Conservation (phyloP, 1,139 yeast genomes). For the Geotrichum restrictum region DNA sequence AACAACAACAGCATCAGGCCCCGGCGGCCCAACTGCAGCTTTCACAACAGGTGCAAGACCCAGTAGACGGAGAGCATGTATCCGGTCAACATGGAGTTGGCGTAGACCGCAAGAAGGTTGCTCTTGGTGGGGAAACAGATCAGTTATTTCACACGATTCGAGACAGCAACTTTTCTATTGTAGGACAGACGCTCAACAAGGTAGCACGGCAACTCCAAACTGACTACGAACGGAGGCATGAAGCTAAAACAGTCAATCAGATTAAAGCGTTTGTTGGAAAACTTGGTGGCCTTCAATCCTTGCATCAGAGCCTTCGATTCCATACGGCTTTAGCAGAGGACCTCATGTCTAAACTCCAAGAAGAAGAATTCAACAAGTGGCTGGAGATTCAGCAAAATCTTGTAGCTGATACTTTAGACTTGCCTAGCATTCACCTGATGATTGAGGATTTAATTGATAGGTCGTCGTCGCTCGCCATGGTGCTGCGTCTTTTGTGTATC, state of each 20-base stretch:
- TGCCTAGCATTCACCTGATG: constrained; percentile 48
- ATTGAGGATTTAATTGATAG: constrained; percentile 51
- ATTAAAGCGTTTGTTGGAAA: constrained; percentile 70
- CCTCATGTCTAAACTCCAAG: constrained; percentile 53
- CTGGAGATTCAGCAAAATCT: constrained; percentile 73
- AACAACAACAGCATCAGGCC: constrained; percentile 17
- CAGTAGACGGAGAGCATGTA: neutral
- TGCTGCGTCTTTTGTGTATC: constrained; percentile 51
- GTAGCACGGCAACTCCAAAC: constrained; percentile 69
- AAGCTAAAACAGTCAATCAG: constrained; percentile 57
- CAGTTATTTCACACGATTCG: constrained; percentile 50
- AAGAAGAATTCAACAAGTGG: constrained; percentile 50
- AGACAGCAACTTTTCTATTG: constrained; percentile 71
- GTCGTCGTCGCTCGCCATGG: constrained; percentile 40
- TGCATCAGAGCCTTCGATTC: constrained; percentile 64
- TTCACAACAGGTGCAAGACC: constrained; percentile 6
- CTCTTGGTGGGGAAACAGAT: constrained; percentile 39
- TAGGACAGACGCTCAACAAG: constrained; percentile 67
- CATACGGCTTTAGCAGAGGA: constrained; percentile 76
- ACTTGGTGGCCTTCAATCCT: constrained; percentile 61
- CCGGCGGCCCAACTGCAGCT: constrained; percentile 8
- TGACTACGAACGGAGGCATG: constrained; percentile 61
- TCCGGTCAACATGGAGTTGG: constrained; percentile 7
- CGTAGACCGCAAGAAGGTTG: constrained; percentile 34
- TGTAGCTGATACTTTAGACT: constrained; percentile 53